Conservation (phyloP, 1,139 yeast species). For the Blastobotrys capitulatus region DNA sequence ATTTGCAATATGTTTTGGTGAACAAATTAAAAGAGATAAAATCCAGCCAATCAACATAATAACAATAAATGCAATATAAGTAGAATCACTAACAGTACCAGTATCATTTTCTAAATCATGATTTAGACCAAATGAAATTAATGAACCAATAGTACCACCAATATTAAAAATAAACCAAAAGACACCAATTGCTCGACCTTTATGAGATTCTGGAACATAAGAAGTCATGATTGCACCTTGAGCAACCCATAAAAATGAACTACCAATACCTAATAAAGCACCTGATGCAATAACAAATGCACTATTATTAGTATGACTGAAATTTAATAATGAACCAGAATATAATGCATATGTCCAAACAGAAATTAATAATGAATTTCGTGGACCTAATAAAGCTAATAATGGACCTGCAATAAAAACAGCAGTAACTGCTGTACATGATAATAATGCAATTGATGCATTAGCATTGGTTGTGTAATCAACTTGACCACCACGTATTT, state of each 20-base stretch:
- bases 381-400: conserved; percentile 49
- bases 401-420: conserved; percentile 58
- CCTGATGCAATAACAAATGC: conserved; percentile 58
- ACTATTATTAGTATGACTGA: conserved; percentile 43
- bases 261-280: conserved; percentile 56
- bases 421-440: conserved; percentile 44
- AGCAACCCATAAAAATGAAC: conserved; percentile 55
- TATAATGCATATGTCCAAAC: conserved; percentile 55
- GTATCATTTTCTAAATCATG: conserved; percentile 13
- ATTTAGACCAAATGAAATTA: conserved; percentile 24
- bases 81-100: conserved; percentile 22
- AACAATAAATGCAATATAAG: conserved; percentile 24
- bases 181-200: conserved; percentile 50
- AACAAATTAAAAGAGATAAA: conserved; percentile 15
- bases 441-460: conserved; percentile 41
- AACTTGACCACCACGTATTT: conserved; percentile 38
- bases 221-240: conserved; percentile 52
- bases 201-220: conserved; percentile 48
- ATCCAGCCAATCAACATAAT: conserved; percentile 25
- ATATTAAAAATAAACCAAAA: conserved; percentile 63
- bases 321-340: conserved; percentile 50
- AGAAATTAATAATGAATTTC: conserved; percentile 46
- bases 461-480: conserved; percentile 40
- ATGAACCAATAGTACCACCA: conserved; percentile 46
- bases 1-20: conserved; percentile 16